These are phyloP conservation scores for Alternaria sp. DNA, from an alignment of 2,329 filamentous ascomycete species.

Conservation along the genomic window DNA sequence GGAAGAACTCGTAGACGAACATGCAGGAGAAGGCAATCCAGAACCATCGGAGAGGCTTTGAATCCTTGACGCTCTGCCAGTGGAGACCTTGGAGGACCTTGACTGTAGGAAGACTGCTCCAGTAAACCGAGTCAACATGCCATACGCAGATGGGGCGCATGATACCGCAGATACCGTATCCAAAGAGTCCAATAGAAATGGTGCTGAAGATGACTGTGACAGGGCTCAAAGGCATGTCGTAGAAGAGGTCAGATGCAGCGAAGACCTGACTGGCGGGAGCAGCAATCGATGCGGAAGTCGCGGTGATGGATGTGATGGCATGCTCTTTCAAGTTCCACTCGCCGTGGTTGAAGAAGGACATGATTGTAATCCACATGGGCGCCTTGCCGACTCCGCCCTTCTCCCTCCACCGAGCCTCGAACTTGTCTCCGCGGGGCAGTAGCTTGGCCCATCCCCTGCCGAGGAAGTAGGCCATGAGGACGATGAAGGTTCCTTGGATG, in stretches of 20 bases:
- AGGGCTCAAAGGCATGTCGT: slow-evolving; percentile 13
- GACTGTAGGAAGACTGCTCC: slow-evolving; percentile 22
- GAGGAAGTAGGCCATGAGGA: slow-evolving; percentile 21
- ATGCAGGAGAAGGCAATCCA: slow-evolving; percentile 24
- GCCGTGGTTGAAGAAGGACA: slow-evolving; percentile 23
- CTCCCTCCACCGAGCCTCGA: slow-evolving; percentile 21
- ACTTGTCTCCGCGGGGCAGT: slow-evolving; percentile 19
- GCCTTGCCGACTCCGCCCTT: slow-evolving; percentile 12
- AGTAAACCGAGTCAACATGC: slow-evolving; percentile 24
- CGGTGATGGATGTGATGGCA: slow-evolving; percentile 19
- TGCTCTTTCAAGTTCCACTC: slow-evolving; percentile 21
- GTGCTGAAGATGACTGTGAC: slow-evolving; percentile 21
- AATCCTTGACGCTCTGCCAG: slow-evolving; percentile 21
- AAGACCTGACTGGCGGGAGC: slow-evolving; percentile 21
- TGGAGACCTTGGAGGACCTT: slow-evolving; percentile 23
- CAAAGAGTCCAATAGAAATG: slow-evolving; percentile 21
- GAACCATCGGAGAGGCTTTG: slow-evolving; percentile 21
- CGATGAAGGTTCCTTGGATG: slow-evolving; percentile 24
- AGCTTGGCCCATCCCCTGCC: slow-evolving; percentile 19
- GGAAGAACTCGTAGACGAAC: slow-evolving; percentile 23
- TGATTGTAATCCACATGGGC: slow-evolving; percentile 14
- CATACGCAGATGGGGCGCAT: slow-evolving; percentile 22
- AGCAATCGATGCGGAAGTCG: slow-evolving; percentile 22
- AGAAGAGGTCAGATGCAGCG: slow-evolving; percentile 21
- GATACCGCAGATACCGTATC: slow-evolving; percentile 21